These are phyloP conservation scores for Aspergillus steynii DNA, from an alignment of 495 filamentous ascomycete species.

Conservation along the genomic window DNA sequence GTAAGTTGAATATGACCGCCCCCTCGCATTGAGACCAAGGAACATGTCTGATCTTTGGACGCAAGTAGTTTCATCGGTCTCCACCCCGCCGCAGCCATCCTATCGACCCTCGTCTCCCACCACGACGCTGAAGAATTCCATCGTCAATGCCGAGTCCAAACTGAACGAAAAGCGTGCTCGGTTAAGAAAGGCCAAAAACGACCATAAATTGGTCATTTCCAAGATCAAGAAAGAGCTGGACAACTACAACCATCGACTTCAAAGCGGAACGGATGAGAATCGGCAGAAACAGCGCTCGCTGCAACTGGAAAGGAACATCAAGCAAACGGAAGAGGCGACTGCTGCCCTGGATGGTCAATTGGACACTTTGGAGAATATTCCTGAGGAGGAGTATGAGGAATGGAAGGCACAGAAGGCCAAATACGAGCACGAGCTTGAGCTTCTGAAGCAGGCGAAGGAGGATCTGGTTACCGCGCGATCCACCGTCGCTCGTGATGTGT, in stretches of 20 bases:
- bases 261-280: constrained; percentile 79
- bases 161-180: constrained; percentile 73
- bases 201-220: constrained; percentile 71
- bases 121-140: constrained; percentile 85
- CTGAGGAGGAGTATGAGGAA: constrained; percentile 62
- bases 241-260: constrained; percentile 64
- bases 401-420: constrained; percentile 59
- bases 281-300: constrained; percentile 75
- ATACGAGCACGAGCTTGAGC: constrained; percentile 64
- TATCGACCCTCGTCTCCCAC: constrained; percentile 82
- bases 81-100: constrained; percentile 54
- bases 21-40: not conserved
- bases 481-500: constrained; percentile 62
- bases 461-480: constrained; percentile 62
- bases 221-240: constrained; percentile 79
- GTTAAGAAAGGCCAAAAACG: constrained; percentile 73
- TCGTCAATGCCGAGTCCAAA: constrained; percentile 75
- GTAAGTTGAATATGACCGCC: constrained; percentile 30
- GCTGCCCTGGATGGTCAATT: constrained; percentile 61
- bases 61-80: constrained; percentile 40
- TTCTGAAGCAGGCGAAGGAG: constrained; percentile 59
- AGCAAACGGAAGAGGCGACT: constrained; percentile 78
- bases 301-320: constrained; percentile 74
- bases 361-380: constrained; percentile 65
- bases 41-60: constrained; percentile 5